A percentile compares a stretch with the other conserved stretches of the same genome.
Evolutionary conservation across 352 stramenopile species (phyloP).

Genomic region (Thalassiosira exigua): DNA sequence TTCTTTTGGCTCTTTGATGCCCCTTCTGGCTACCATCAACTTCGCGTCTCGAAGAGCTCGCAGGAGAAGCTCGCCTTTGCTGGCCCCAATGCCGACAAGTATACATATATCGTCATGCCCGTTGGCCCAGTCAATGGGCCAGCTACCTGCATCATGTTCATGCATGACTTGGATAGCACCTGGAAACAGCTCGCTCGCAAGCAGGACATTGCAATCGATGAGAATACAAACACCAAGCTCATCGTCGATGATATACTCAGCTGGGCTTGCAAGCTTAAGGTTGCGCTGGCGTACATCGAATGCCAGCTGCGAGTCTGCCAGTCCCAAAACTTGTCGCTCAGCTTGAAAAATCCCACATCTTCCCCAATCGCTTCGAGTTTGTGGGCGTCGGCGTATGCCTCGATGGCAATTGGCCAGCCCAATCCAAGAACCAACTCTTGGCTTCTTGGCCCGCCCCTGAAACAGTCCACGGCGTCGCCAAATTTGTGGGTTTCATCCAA

Average conservation of each 20-base stretch:
- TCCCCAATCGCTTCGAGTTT: conserved; percentile 28
- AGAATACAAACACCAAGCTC: conserved; percentile 18
- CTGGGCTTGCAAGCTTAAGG: background rate
- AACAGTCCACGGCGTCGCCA: conserved; percentile 16
- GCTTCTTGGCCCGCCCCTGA: conserved; percentile 7
- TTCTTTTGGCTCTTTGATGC: conserved; percentile 31
- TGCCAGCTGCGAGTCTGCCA: conserved; percentile 21
- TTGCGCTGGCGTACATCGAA: conserved; percentile 18
- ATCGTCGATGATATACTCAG: conserved; percentile 50
- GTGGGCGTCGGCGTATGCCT: conserved; percentile 41
- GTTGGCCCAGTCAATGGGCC: conserved; percentile 34
- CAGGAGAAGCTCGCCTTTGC: conserved; percentile 31
- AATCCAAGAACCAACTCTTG: conserved; percentile 34
- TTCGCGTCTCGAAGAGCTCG: background rate
- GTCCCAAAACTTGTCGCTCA: conserved; percentile 13
- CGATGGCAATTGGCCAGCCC: conserved; percentile 46
- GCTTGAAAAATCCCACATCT: conserved; percentile 32
- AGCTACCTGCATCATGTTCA: conserved; percentile 33
- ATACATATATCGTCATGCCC: conserved; percentile 36
- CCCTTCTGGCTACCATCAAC: conserved; percentile 36
- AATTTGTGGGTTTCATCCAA: conserved; percentile 38
- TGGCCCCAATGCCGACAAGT: conserved; percentile 8
- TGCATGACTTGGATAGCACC: conserved; percentile 25
- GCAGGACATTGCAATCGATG: background rate
- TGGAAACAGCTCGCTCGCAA: conserved; percentile 17